Percentiles rank a stretch among this genome's conserved stretches.
These are phyloP conservation scores for Mortierella sp. DNA, from an alignment of 371 early-diverging fungal species.

Conservation along the genomic window DNA sequence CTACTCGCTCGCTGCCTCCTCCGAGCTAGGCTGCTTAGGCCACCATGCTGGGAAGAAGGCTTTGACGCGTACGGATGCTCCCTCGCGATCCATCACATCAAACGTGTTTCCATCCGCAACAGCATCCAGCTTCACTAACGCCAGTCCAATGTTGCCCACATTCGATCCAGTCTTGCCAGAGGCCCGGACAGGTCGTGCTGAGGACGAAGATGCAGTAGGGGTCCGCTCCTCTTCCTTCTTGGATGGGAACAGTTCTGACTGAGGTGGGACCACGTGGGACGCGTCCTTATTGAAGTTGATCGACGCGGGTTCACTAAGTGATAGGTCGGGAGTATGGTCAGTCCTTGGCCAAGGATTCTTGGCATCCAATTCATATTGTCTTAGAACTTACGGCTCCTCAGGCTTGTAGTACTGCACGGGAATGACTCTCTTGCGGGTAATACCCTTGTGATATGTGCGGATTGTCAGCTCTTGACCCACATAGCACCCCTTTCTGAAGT, in stretches of 20 bases:
- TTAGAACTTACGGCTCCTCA: constrained; percentile 57
- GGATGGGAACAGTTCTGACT: constrained; percentile 60
- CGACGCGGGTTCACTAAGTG: constrained; percentile 53
- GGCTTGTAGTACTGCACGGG: constrained; percentile 76
- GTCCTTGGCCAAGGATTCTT: no score
- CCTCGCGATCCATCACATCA: constrained; percentile 54
- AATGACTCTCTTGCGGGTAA: constrained; percentile 91
- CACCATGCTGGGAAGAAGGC: constrained; percentile 73
- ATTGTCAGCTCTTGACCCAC: constrained; percentile 98
- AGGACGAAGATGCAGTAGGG: constrained; percentile 33
- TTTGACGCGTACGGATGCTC: constrained; percentile 54
- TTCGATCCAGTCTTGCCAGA: constrained; percentile 76
- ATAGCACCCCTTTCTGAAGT: constrained; percentile 97
- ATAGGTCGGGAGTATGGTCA: background rate
- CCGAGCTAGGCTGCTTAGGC: constrained; percentile 41
- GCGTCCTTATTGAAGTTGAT: constrained; percentile 40
- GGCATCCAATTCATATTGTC: no score
- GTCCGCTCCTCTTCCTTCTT: constrained; percentile 15
- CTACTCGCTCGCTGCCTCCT: constrained; percentile 4
- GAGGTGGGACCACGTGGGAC: constrained; percentile 56
- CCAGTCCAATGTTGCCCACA: constrained; percentile 85
- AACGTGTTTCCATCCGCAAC: constrained; percentile 58
- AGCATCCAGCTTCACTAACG: constrained; percentile 86
- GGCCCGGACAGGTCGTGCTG: constrained; percentile 53
- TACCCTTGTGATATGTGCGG: constrained; percentile 95